Percentiles rank a stretch among this genome's conserved stretches.
These are phyloP conservation scores for Datura wrightii DNA, from an alignment of 257 asterid species.

Conservation along the genomic window DNA sequence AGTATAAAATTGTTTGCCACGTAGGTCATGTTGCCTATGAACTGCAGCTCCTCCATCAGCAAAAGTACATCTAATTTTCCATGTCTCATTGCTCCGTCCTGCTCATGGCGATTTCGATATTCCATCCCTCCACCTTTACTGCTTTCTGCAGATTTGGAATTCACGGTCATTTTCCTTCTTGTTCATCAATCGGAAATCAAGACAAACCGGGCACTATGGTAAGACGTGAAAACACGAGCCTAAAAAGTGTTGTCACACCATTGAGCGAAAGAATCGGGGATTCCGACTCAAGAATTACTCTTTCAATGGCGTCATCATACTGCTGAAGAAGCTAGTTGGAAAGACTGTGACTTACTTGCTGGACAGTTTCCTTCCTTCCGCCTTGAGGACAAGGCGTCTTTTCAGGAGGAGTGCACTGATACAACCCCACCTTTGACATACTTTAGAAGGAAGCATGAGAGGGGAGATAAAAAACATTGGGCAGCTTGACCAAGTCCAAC, in stretches of 20 bases:
- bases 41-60: background rate
- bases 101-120: background rate
- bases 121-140: background rate
- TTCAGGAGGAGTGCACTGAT: background rate
- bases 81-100: background rate
- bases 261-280: background rate
- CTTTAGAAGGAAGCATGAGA: conserved; percentile 16
- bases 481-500: background rate
- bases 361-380: background rate
- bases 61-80: background rate
- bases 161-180: background rate
- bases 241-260: background rate
- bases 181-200: no score
- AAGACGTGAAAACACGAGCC: background rate
- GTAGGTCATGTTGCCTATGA: background rate
- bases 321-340: conserved; percentile 28
- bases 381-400: background rate
- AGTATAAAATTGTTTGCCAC: background rate
- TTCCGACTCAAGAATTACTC: background rate
- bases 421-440: background rate
- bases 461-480: background rate
- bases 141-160: background rate
- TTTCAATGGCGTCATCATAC: conserved; percentile 8
- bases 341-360: conserved; percentile 7
- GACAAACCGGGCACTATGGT: no score